Base-by-base conservation (phyloP, 306 rosid genomes). In the Ochetophila trinervis region DNA sequence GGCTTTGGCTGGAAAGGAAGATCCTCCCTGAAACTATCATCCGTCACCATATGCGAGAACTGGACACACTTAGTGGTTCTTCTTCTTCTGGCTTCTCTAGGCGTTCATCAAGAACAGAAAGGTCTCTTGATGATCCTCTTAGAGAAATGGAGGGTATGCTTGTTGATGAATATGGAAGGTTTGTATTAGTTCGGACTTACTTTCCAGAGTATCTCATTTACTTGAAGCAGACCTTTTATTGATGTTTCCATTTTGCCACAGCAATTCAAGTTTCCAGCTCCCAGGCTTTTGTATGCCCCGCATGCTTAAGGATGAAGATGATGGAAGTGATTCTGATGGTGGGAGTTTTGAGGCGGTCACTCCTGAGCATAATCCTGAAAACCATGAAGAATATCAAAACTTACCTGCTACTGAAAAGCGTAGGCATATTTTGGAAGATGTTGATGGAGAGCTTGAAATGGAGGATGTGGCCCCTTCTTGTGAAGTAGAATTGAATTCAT, bases 81-180 rank as follows among this genome's bases (percentile, higher is more conserved):
- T 77, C 87, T 79, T 74, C 89, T 54, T 67, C 81, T 3, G 91
- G 91, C 53, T 80, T 68, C 63, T 75, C 86, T 55, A 86, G 95
- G 35, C 95, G 98, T 56, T 64, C 95, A 14, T 61, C 82, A 44
- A 92, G 93, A 79, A 92, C 92, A 13, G 96, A 87, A 76, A 85
- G 98, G 73, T 80, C 98, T 52, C 66, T 92, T 72, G 93, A 92
- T 74, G 98, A 92, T 78, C 98, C 98, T 68, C 76, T 89, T 66
- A 85, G 96, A 78, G 98, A 92, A 68, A 87, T 92, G 96, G 98
- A 89, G 89, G 98, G 98, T 70, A 89, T 92, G 98, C 89, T 82
- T 82, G 98, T 89, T 57, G 95, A 92, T 21, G 98, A 92, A 87
- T 92, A 92, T 80, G 98, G 98, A 87, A 92, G 98, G 98, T 92